phyloP scores from a whole-genome alignment of 192 early-diverging fungal species.

The Coemansia sp. region DNA sequence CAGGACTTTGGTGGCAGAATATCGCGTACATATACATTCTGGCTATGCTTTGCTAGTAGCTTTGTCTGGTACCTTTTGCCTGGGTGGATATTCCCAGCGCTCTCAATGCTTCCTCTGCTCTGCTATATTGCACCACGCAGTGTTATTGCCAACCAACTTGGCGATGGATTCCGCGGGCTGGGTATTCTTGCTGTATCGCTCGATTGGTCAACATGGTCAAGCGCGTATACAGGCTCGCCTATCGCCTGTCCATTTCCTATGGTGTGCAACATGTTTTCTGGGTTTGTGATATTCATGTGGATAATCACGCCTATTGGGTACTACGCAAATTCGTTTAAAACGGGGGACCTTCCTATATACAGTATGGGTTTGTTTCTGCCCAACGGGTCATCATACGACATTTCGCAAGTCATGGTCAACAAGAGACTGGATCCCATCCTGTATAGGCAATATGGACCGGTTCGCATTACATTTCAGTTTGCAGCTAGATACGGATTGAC shows the following conservation, averaged over 20 bases:
- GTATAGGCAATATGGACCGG: too few species aligned
- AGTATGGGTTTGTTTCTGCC: too few species aligned
- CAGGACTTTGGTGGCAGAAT: conserved; percentile 55
- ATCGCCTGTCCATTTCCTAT: conserved; percentile 68
- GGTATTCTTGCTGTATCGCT: conserved; percentile 71
- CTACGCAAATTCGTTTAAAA: conserved; percentile 31
- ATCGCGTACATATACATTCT: conserved; percentile 58
- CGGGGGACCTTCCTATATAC: too few species aligned
- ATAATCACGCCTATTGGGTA: conserved; percentile 71
- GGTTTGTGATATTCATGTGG: conserved; percentile 76
- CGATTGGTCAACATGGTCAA: conserved; percentile 73
- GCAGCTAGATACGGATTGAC: conserved; percentile 51
- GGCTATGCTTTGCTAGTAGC: conserved; percentile 46
- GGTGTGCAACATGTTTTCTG: conserved; percentile 71
- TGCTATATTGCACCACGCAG: conserved; percentile 59
- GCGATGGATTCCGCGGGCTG: conserved; percentile 60
- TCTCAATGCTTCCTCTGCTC: conserved; percentile 62
- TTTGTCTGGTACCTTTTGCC: conserved; percentile 66
- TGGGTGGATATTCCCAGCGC: conserved; percentile 66
- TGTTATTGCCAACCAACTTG: conserved; percentile 53
- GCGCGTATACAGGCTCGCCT: conserved; percentile 61
- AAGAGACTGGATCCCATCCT: too few species aligned
- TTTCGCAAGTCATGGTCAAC: too few species aligned
- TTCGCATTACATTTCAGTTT: too few species aligned
- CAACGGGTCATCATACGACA: conserved; percentile 49